Conservation (phyloP, 257 asterid species). For the Solanum appendiculatum region DNA sequence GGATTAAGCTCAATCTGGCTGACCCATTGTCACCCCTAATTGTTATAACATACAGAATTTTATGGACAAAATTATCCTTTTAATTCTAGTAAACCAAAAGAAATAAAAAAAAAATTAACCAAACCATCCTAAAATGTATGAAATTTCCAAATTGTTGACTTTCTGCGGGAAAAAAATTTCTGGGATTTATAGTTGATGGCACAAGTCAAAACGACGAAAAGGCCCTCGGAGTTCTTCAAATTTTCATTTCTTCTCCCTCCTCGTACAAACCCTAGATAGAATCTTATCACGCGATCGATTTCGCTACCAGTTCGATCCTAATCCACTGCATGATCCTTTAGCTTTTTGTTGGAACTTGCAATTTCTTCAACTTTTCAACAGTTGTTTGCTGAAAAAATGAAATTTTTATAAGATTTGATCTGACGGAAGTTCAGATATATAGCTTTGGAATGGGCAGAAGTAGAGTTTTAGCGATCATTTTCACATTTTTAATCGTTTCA, state of each 20-base stretch:
- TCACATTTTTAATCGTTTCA: background rate
- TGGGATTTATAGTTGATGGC: background rate
- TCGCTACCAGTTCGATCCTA: background rate
- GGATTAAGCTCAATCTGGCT: no score
- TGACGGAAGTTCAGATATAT: background rate
- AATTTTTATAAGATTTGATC: background rate
- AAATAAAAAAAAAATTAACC: background rate
- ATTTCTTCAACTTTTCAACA: background rate
- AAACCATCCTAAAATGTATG: background rate
- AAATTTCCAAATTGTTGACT: background rate
- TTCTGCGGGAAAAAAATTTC: background rate
- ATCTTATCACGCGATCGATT: background rate
- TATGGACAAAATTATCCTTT: background rate
- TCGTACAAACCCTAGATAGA: background rate
- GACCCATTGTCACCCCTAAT: background rate
- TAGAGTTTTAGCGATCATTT: background rate
- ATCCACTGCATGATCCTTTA: background rate
- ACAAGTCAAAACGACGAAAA: background rate
- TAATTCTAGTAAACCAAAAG: no score
- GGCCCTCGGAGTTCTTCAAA: background rate
- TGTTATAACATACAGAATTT: background rate
- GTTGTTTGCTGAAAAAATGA: background rate
- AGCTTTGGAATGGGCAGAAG: constrained; percentile 6
- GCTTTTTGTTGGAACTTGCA: background rate
- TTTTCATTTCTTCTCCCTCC: background rate